Evolutionary conservation across 805 yeast species (phyloP).

Genomic region (Starmerella kuoi): DNA sequence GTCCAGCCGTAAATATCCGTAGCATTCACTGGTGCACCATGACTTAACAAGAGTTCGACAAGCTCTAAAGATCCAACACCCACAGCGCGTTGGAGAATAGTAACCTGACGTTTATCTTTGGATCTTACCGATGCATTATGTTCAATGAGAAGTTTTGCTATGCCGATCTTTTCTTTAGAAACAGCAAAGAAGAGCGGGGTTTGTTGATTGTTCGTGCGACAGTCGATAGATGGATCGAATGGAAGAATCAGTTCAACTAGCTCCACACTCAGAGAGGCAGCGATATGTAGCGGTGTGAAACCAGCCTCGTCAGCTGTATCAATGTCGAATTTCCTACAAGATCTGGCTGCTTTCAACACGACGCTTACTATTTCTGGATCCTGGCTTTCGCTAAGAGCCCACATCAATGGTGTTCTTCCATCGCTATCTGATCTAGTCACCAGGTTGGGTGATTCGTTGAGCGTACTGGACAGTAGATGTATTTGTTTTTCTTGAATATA

Average conservation of each 20-base stretch:
- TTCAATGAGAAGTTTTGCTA: constrained; percentile 44
- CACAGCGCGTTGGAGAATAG: constrained; percentile 74
- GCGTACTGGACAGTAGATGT: constrained; percentile 1
- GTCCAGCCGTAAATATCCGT: constrained; percentile 67
- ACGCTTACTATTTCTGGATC: constrained; percentile 41
- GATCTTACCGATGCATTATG: constrained; percentile 49
- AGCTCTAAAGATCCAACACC: constrained; percentile 55
- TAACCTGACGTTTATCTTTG: constrained; percentile 54
- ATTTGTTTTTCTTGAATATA: constrained; percentile 9
- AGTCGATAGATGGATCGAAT: constrained; percentile 40
- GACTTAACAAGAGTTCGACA: constrained; percentile 41
- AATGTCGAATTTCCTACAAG: constrained; percentile 36
- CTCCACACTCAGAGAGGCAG: constrained; percentile 61
- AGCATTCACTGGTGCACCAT: constrained; percentile 52
- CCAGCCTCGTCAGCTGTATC: constrained; percentile 70
- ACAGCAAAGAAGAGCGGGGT: constrained; percentile 69
- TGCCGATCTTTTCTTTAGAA: constrained; percentile 47
- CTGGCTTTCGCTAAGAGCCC: constrained; percentile 63
- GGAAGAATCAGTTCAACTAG: constrained; percentile 38
- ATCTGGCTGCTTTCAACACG: constrained; percentile 32
- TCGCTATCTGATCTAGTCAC: constrained; percentile 43
- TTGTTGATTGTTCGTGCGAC: constrained; percentile 48
- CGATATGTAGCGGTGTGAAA: constrained; percentile 82
- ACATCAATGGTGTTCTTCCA: constrained; percentile 69
- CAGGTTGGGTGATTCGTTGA: constrained; percentile 7